phyloP scores from a whole-genome alignment of 176 grass and related monocot species.

The Sorghum bicolor region Sorghum_bicolor_NCBIv3 NC_012872.2:10835501-10836000 shows the following conservation, averaged over 20 bases:
- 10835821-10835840: conserved; percentile 87
- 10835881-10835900: conserved; percentile 49
- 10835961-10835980: conserved; percentile 42
- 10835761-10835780: conserved; percentile 43
- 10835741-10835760: conserved; percentile 55
- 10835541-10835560: background rate
- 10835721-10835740: conserved; percentile 83
- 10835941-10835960: conserved; percentile 28
- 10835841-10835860: conserved; percentile 80
- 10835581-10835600: conserved; percentile 18
- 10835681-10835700: conserved; percentile 13
- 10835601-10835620: background rate
- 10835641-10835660: conserved; percentile 15
- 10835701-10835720: conserved; percentile 52
- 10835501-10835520: conserved; percentile 8
- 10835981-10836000: conserved; percentile 47
- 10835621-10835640: background rate
- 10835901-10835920: conserved; percentile 50
- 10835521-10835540: background rate
- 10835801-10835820: conserved; percentile 85
- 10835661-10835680: conserved; percentile 10
- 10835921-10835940: conserved; percentile 44
- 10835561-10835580: conserved; percentile 7
- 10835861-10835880: conserved; percentile 38
- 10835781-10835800: conserved; percentile 62